These are phyloP conservation scores for Serendipita sp. DNA, from an alignment of 768 basidiomycete genomes.

Conservation along the genomic window DNA sequence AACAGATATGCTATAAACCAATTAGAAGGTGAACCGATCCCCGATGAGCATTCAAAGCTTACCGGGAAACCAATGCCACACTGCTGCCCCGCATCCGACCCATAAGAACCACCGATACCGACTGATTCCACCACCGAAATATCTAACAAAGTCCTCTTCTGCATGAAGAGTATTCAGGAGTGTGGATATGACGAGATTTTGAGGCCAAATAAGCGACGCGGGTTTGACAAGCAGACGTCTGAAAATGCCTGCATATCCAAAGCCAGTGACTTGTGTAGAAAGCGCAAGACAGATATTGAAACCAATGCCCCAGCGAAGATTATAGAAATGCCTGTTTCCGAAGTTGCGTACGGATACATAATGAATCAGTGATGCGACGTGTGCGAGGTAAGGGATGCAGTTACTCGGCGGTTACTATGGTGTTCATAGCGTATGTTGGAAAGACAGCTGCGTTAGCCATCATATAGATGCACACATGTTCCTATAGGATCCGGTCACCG, in stretches of 20 bases:
- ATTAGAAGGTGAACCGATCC: background rate
- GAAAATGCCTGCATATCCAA: conserved; percentile 28
- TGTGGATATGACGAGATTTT: conserved; percentile 29
- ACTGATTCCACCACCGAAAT: conserved; percentile 19
- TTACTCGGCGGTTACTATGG: conserved; percentile 23
- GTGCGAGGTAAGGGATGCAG: background rate
- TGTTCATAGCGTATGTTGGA: conserved; percentile 26
- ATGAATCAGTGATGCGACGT: background rate
- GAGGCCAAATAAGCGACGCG: conserved; percentile 34
- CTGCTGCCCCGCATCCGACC: conserved; percentile 20
- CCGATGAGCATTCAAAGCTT: no score
- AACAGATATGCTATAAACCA: conserved; percentile 28
- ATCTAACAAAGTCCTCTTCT: conserved; percentile 25
- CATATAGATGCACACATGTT: conserved; percentile 26
- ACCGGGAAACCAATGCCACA: conserved; percentile 31
- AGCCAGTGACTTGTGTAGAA: conserved; percentile 29
- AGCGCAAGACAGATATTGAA: conserved; percentile 28
- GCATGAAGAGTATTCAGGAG: conserved; percentile 35
- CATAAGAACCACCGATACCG: conserved; percentile 28
- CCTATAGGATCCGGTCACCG: conserved; percentile 10
- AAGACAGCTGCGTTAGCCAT: conserved; percentile 26
- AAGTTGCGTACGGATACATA: background rate
- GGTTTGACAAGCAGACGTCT: conserved; percentile 33
- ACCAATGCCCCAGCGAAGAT: conserved; percentile 10
- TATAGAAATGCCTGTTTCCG: background rate